Base-by-base conservation (phyloP, 305 asterid genomes). In the Petunia hybrid region DNA sequence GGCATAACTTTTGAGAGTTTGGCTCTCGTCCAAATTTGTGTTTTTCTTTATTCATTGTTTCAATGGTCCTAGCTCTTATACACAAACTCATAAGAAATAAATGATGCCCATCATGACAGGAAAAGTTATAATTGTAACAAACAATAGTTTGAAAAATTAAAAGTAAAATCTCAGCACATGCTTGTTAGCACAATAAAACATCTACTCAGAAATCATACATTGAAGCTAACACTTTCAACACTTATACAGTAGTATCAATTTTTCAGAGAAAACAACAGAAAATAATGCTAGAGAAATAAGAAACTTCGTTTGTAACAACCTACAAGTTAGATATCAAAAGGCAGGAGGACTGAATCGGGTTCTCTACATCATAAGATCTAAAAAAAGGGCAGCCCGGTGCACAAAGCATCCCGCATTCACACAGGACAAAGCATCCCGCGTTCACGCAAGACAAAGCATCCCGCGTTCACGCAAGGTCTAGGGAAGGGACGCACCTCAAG, bases 271-370 rank as follows among this genome's bases (percentile, higher is more conserved):
- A 55, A 55, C 22, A 13, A 56, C 61, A 5, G 59, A 4, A 69
- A 43, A 69, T 43, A 45, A 22, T 69, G 76, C 41, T 43, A 43
- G 76, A 48, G 63, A 36, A 36, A 73, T 51, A 73, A 73, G 56
- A 55, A 67, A 70, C 46, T 70, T 1, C 48, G 13, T 66, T 5
- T 22, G 31, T 22, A 22, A 22, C 62, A 73, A 36, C 78, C 35
- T 3, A 51, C 63, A 73, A 51, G 78, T 73, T 12, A 38, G 63
- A 57, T 14, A 73, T 69, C 41, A 45, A 35, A 71, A 48, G 78
- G 62, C 62, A 51, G 46, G 78, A 51, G 46, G 78, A 73, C 14
- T 1, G 7, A 51, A 51, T 51, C 6, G 36, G 51, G 14, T 73
- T 51, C 78, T 36, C 12, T 51, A 51, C 63, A 73, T 7, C 46